Evolutionary conservation across 1,139 yeast genomes (phyloP).

Genomic region (Protomyces gravidus): DNA sequence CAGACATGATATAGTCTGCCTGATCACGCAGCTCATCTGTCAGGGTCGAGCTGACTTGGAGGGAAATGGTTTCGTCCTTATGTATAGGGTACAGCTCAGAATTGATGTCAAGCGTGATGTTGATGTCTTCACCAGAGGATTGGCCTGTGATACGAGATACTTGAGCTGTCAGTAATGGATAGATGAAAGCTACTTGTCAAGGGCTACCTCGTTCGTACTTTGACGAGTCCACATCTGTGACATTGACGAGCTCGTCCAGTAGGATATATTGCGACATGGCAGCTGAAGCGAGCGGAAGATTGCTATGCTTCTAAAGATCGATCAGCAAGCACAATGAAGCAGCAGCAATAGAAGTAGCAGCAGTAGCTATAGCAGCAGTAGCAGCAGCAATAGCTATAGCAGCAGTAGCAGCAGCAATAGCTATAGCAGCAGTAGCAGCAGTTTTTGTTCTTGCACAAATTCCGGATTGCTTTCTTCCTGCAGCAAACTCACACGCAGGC

Average conservation of each 20-base stretch:
- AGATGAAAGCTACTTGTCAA: too few relatives aligned
- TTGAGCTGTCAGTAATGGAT: neutral
- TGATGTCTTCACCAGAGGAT: slow-evolving; percentile 77
- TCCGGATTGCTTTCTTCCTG: too few relatives aligned
- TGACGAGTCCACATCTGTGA: slow-evolving; percentile 79
- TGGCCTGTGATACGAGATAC: slow-evolving; percentile 85
- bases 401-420: neutral
- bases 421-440: neutral
- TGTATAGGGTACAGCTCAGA: slow-evolving; percentile 86
- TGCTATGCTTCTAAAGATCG: too few relatives aligned
- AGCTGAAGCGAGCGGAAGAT: too few relatives aligned
- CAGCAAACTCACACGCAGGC: too few relatives aligned
- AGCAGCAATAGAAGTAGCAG: neutral
- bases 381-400: neutral
- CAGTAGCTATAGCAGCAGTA: neutral
- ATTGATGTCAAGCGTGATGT: slow-evolving; percentile 84
- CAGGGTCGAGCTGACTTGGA: slow-evolving; percentile 76
- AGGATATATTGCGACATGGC: slow-evolving; percentile 49
- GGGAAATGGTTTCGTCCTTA: slow-evolving; percentile 73
- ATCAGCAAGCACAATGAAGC: too few relatives aligned
- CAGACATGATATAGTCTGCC: slow-evolving; percentile 97
- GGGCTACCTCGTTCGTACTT: slow-evolving; percentile 65
- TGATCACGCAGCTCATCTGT: slow-evolving; percentile 78
- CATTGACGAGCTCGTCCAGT: slow-evolving; percentile 88
- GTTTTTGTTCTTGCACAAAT: too few relatives aligned